Evolutionary conservation across 2,329 filamentous ascomycete species (phyloP), one percentile per base, ranked within the genome.

Genomic region (Rhynchosporium graminicola): DNA sequence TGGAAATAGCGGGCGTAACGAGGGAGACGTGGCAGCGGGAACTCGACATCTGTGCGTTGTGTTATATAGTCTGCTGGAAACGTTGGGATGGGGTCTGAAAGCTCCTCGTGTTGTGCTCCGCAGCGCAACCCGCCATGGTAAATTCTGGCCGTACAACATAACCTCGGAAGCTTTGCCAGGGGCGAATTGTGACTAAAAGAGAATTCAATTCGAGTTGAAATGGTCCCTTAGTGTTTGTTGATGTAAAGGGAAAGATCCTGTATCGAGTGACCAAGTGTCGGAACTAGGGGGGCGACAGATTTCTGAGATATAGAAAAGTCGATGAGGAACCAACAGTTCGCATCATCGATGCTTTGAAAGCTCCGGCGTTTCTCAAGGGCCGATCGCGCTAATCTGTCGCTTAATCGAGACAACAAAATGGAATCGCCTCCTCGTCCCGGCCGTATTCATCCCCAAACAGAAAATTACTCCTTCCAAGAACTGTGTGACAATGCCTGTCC

Each of bases 121-220:
- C 55, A 75, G 79, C 70, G 83, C 84, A 76, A 80, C 78, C 79
- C 86, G 83, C 86, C 86, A 89, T 77, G 85, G 83, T 72, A 87
- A 76, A 69, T 82, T 83, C 76, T 85, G 84, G 72, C 83, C 81
- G 78, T 85, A 84, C 75, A 86, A 80, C 86, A 88, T 89, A 67
- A 61, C 66, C 67, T 66, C 59, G 45, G 46, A 42, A 43, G 46
- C 43, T 55, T 42, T 55, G 15, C 48, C 52, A 46, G 38, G 43
- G 51, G 47, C 12, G 33, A 43, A 46, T 52, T 51, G n/a, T 58
- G 29, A 38, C 20, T 26, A 9, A 26, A 54, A 51, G 15, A 9
- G 15, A 43, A 51, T 33, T 26, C 20, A 36, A 26, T 20, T 56
- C 28, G 15, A 15, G 20, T 12, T 12, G 48, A 38, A 50, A 15